Conservation (phyloP, 2,329 filamentous ascomycete genomes). For the Ramularia endophylla region DNA sequence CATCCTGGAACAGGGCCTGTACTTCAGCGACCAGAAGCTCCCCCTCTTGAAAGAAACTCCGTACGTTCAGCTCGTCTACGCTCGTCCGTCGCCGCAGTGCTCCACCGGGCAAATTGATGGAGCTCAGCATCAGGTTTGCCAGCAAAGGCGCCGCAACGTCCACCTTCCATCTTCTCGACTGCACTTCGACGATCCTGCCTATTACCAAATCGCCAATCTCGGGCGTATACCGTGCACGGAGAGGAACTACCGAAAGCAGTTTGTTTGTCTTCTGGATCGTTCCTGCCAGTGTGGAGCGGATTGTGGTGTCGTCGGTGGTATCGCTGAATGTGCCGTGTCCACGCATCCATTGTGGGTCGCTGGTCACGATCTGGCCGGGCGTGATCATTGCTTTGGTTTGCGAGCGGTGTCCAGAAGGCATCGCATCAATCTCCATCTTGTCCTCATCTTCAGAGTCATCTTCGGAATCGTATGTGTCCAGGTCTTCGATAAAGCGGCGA, state of each 20-base stretch:
- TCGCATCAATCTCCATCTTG: slow-evolving; percentile 41
- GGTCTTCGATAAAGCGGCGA: slow-evolving; percentile 14
- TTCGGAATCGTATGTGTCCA: slow-evolving; percentile 30
- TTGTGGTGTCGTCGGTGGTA: slow-evolving; percentile 51
- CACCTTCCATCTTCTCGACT: slow-evolving; percentile 87
- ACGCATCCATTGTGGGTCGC: slow-evolving; percentile 95
- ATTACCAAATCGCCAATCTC: slow-evolving; percentile 96
- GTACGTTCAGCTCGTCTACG: slow-evolving; percentile 94
- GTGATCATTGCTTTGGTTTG: slow-evolving; percentile 61
- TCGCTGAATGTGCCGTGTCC: slow-evolving; percentile 87
- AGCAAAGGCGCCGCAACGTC: slow-evolving; percentile 86
- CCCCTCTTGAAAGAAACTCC: slow-evolving; percentile 94
- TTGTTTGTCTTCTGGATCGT: slow-evolving; percentile 94
- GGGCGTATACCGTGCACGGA: slow-evolving; percentile 88
- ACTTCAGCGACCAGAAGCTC: slow-evolving; percentile 94
- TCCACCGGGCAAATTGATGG: slow-evolving; percentile 91
- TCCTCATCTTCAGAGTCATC: slow-evolving; percentile 20
- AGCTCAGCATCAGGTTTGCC: slow-evolving; percentile 74
- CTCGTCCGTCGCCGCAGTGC: slow-evolving; percentile 87
- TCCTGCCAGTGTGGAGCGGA: slow-evolving; percentile 85
- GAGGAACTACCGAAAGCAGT: slow-evolving; percentile 80
- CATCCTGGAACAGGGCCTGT: slow-evolving; percentile 80
- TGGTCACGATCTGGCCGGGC: slow-evolving; percentile 80
- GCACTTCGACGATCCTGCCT: slow-evolving; percentile 90
- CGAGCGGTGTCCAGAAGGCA: slow-evolving; percentile 36